Percentiles rank a stretch among this genome's conserved stretches.
Conservation (phyloP, 148 eudicot species). For the Rhododendron henanense region DNA sequence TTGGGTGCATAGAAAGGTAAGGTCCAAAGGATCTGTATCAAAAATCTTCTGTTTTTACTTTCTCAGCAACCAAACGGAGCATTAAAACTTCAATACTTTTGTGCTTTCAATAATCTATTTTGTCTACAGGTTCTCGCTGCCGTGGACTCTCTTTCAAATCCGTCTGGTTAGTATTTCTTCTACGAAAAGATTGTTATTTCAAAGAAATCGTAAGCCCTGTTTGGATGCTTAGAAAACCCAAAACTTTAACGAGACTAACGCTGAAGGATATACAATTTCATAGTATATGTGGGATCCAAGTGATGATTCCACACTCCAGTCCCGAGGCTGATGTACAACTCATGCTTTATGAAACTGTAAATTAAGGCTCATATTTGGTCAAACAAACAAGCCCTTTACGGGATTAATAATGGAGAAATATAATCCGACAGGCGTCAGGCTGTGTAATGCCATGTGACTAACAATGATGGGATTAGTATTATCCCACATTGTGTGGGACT, state of each 20-base stretch:
- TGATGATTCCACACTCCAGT: neutral
- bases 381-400: neutral
- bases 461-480: neutral
- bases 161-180: neutral
- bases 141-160: neutral
- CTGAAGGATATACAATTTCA: neutral
- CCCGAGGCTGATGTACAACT: neutral
- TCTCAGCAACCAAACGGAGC: neutral
- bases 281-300: neutral
- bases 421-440: neutral
- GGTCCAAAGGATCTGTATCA: neutral
- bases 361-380: neutral
- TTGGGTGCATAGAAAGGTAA: slow-evolving; percentile 8
- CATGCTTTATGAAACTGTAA: neutral
- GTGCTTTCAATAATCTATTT: neutral
- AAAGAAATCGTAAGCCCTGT: neutral
- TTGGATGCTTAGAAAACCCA: neutral
- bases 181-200: neutral
- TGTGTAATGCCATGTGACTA: neutral
- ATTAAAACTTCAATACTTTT: neutral
- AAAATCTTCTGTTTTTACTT: neutral
- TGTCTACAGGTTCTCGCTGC: neutral
- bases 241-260: neutral
- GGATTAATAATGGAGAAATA: neutral
- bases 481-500: neutral